Base-by-base conservation (phyloP, 805 yeast species). In the Maudiozyma pseudohumilis region DNA sequence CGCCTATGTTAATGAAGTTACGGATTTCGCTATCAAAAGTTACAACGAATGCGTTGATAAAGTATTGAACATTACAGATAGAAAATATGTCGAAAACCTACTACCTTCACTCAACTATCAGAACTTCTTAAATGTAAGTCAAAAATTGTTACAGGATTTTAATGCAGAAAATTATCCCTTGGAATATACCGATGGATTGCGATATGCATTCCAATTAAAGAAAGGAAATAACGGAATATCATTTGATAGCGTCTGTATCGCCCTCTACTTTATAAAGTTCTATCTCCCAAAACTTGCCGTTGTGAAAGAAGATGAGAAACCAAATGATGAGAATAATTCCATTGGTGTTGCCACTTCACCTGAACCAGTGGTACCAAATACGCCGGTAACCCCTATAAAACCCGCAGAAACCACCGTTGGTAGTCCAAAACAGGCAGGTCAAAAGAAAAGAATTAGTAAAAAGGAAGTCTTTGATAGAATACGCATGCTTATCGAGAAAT, bases 1-100 rank as follows among this genome's bases (percentile, higher is more conserved):
- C 85, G 65, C 83, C 10, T 52, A 54, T 32, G 50, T 56, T 8
- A 43, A 45, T 25, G 53, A 49, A 20, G 58, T 59, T 2, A 43
- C 50, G 5, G 56, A 57, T n/a, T 46, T 41, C 19, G 53, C 61
- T 1, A 42, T 46, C 7, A 38, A 41, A 25, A 41, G 48, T 2
- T 59, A 49, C 36, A 45, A 46, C n/a, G 39, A 41, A 19, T 44
- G 55, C 34, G 49, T 49, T 8, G 41, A 45, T 20, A 18, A 9
- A 6, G 41, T 40, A 22, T 40, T 54, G 12, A 43, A 39, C 7
- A 35, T 56, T 9, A 49, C 53, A 27, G 60, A 56, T 24, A 55
- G 50, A 30, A 48, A 47, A 30, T 53, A 47, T 29, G 40, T 50
- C 5, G 62, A 59, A 27, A 40, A 42, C 9, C 24, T 53, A 8